phyloP scores from a whole-genome alignment of 2,329 filamentous ascomycete genomes.

The Orbilia quercus region DNA sequence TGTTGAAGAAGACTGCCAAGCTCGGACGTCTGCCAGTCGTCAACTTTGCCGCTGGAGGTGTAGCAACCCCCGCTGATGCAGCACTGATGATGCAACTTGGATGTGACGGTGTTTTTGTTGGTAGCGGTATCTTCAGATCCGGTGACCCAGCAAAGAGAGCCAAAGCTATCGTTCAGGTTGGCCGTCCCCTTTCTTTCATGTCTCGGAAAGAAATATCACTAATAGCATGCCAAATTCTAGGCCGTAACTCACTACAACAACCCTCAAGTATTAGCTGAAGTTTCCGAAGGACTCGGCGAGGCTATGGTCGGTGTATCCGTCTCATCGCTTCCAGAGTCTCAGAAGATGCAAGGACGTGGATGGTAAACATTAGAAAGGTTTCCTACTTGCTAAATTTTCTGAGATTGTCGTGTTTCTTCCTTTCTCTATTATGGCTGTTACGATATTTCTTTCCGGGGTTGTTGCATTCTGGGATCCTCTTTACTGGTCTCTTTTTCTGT shows the following conservation, averaged over 20 bases:
- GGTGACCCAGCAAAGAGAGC: conserved; percentile 90
- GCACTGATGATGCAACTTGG: conserved; percentile 99
- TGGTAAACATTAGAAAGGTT: conserved; percentile 70
- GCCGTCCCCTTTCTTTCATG: conserved; percentile 2
- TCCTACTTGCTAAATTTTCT: background rate
- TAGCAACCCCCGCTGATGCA: conserved; percentile 98
- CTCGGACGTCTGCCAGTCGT: conserved; percentile 91
- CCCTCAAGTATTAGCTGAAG: conserved; percentile 83
- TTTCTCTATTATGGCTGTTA: too few relatives aligned
- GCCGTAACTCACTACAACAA: conserved; percentile 92
- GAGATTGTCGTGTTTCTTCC: too few relatives aligned
- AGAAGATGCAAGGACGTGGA: conserved; percentile 86
- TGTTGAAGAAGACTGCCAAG: conserved; percentile 87
- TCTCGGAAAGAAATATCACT: background rate
- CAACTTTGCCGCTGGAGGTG: conserved; percentile 97
- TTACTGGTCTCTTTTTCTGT: too few relatives aligned
- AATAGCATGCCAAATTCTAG: conserved; percentile 41
- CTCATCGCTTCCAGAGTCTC: conserved; percentile 76
- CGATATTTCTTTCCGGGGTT: too few relatives aligned
- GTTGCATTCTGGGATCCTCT: too few relatives aligned
- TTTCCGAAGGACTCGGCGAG: conserved; percentile 89
- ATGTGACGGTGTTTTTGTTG: conserved; percentile 97
- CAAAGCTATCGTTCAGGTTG: conserved; percentile 83
- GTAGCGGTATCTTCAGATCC: conserved; percentile 96
- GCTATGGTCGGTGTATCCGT: conserved; percentile 98